Conservation (phyloP, 1,139 yeast species). For the Ogataea hybrid region DNA sequence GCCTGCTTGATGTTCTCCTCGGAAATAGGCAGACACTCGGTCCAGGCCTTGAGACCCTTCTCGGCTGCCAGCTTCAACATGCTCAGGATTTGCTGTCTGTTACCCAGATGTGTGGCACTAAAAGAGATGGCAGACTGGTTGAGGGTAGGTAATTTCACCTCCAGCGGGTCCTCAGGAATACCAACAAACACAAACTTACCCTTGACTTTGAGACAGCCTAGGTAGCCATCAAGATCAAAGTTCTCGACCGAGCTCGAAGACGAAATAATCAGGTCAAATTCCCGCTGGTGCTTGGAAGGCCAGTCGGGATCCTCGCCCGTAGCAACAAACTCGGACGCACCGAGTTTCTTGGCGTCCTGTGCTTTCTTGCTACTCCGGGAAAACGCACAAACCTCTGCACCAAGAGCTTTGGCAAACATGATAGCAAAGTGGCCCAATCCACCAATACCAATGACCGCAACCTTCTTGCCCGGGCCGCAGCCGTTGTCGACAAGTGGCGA, state of each 20-base stretch:
- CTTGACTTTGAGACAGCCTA: conserved; percentile 41
- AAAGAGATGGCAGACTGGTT: conserved; percentile 38
- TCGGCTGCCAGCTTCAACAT: conserved; percentile 57
- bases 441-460: conserved; percentile 58
- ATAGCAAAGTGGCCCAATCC: conserved; percentile 63
- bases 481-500: conserved; percentile 54
- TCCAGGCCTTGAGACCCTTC: conserved; percentile 54
- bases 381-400: conserved; percentile 56
- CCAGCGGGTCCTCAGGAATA: conserved; percentile 41
- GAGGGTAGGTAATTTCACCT: conserved; percentile 34
- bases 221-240: conserved; percentile 37
- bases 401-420: conserved; percentile 54
- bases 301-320: conserved; percentile 43
- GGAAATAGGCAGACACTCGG: conserved; percentile 47
- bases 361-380: conserved; percentile 49
- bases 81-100: conserved; percentile 51
- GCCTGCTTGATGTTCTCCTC: conserved; percentile 44
- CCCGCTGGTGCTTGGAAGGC: conserved; percentile 34
- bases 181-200: conserved; percentile 56
- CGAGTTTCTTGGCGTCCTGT: conserved; percentile 50
- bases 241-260: conserved; percentile 49
- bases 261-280: conserved; percentile 45
- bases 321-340: conserved; percentile 52
- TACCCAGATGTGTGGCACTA: conserved; percentile 43
- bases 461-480: conserved; percentile 37